Evolutionary conservation across 352 stramenopile species (phyloP).

Genomic region (Saprolegnia diclina): DNA sequence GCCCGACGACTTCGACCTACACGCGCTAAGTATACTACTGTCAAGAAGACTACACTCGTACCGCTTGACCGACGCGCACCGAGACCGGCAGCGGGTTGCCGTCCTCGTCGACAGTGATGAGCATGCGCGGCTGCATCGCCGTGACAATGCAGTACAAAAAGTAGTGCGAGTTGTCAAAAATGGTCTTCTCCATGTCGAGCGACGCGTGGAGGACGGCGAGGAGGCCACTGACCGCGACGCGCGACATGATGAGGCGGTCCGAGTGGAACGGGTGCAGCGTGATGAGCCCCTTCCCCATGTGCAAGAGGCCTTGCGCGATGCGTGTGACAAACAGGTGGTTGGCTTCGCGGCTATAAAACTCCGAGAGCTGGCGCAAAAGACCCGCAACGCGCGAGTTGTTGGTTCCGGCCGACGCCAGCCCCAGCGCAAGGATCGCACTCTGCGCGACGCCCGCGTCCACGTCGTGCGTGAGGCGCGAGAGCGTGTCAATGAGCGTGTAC

Average conservation of each 20-base stretch:
- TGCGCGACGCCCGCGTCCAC: slow-evolving; percentile 94
- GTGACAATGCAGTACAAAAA: slow-evolving; percentile 97
- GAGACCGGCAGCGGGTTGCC: slow-evolving; percentile 94
- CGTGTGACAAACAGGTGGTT: slow-evolving; percentile 98
- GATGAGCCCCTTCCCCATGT: slow-evolving; percentile 99
- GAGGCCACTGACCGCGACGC: slow-evolving; percentile 91
- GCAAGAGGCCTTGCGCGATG: slow-evolving; percentile 97
- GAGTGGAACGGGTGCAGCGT: slow-evolving; percentile 98
- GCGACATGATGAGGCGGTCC: slow-evolving; percentile 87
- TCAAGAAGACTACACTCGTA: too few relatives aligned
- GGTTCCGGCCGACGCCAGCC: slow-evolving; percentile 95
- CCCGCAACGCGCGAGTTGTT: slow-evolving; percentile 99
- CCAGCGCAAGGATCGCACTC: slow-evolving; percentile 96
- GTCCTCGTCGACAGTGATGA: slow-evolving; percentile 97
- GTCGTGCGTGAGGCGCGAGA: slow-evolving; percentile 98
- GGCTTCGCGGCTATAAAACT: slow-evolving; percentile 98
- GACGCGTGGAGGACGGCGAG: slow-evolving; percentile 94
- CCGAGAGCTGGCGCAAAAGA: slow-evolving; percentile 93
- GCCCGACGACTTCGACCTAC: slow-evolving; percentile 97
- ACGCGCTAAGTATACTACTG: too few relatives aligned
- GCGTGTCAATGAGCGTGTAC: slow-evolving; percentile 93
- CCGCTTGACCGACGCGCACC: slow-evolving; percentile 97
- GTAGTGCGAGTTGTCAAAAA: slow-evolving; percentile 98
- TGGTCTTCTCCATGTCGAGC: slow-evolving; percentile 96
- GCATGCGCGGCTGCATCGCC: slow-evolving; percentile 98